Evolutionary conservation across 2,329 filamentous ascomycete genomes (phyloP).

Genomic region (Aspergillus amoenus): DNA sequence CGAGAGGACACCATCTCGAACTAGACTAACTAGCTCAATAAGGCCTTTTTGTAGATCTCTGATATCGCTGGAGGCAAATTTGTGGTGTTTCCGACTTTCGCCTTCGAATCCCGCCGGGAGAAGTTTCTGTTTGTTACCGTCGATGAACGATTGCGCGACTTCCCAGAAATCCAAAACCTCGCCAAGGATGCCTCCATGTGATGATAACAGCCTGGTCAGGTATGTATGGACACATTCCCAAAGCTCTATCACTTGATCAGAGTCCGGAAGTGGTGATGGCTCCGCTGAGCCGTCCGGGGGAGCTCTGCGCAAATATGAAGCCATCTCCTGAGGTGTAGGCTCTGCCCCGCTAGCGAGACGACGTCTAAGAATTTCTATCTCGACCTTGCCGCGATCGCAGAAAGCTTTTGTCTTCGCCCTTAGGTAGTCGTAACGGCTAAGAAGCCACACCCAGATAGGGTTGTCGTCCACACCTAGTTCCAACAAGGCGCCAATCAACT

Average conservation of each 20-base stretch:
- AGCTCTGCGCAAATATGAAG: conserved; percentile 73
- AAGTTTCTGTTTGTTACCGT: conserved; percentile 76
- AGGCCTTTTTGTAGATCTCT: conserved; percentile 72
- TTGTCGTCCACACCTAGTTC: conserved; percentile 94
- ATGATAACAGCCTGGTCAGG: conserved; percentile 70
- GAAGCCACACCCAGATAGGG: conserved; percentile 93
- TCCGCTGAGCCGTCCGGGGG: conserved; percentile 65
- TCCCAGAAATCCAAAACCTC: conserved; percentile 95
- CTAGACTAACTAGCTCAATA: conserved; percentile 76
- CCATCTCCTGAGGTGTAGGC: conserved; percentile 67
- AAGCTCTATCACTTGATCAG: conserved; percentile 76
- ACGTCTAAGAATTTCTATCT: conserved; percentile 87
- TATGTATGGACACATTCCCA: conserved; percentile 87
- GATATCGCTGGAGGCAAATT: conserved; percentile 69
- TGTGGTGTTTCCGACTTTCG: conserved; percentile 77
- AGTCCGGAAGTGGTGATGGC: conserved; percentile 68
- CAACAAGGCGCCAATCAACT: conserved; percentile 83
- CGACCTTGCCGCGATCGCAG: conserved; percentile 82
- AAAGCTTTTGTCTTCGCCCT: conserved; percentile 79
- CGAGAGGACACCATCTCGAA: conserved; percentile 74
- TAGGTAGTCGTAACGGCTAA: conserved; percentile 84
- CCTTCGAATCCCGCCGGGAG: conserved; percentile 80
- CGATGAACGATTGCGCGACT: conserved; percentile 83
- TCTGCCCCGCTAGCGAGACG: conserved; percentile 73
- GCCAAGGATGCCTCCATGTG: conserved; percentile 74